Conservation (phyloP, 2,329 filamentous ascomycete genomes). For the Talaromyces sp. region DNA sequence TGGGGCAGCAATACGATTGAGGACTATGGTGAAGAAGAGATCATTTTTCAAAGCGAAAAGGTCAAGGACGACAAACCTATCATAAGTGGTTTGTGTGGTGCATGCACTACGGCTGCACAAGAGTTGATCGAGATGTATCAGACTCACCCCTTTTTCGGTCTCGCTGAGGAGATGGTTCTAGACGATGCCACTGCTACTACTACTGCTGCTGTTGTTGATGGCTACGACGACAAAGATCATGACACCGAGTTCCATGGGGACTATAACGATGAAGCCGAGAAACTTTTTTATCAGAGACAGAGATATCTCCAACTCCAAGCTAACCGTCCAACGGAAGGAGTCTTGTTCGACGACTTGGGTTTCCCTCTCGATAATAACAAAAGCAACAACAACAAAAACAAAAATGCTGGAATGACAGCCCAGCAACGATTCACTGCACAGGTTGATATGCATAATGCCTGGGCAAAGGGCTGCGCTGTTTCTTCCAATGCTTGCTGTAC, state of each 20-base stretch:
- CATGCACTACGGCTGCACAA: not conserved
- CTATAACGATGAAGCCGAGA: not conserved
- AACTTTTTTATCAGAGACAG: not conserved
- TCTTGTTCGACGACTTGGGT: not conserved
- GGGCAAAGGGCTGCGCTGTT: not conserved
- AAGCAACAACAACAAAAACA: not conserved
- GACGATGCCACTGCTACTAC: not conserved
- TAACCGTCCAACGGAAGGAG: not conserved
- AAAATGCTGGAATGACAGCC: not conserved
- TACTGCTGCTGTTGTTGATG: not conserved
- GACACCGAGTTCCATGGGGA: not conserved
- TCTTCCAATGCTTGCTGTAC: not conserved
- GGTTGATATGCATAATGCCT: not conserved
- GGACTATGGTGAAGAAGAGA: not conserved
- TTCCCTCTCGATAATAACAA: not conserved
- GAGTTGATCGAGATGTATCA: not conserved
- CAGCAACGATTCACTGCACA: not conserved
- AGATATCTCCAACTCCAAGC: not conserved
- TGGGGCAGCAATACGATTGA: not conserved
- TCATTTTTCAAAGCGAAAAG: not conserved
- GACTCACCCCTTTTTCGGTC: not conserved
- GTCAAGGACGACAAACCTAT: no score
- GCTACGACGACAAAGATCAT: not conserved
- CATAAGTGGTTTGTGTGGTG: slow-evolving; percentile 1
- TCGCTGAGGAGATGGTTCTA: not conserved